Evolutionary conservation across 129 eudicot genomes (phyloP), one percentile per base, ranked within the genome.

Genomic region (Tanacetum coccineum): DNA sequence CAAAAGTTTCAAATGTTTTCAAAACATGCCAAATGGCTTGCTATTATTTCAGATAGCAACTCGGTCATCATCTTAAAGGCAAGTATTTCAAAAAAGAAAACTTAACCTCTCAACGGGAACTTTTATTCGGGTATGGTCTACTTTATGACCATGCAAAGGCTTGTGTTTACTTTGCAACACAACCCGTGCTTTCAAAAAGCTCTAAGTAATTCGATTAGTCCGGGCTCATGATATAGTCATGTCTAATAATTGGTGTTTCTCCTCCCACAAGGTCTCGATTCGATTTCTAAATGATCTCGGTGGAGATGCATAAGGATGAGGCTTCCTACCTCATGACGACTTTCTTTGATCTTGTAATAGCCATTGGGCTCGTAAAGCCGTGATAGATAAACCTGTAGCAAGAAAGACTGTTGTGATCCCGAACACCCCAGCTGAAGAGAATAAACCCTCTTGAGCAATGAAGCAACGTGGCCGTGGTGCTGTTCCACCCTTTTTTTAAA

Each of bases 341-440:
- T 26, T 66, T 71, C 50, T 80, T 67, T 77, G 82, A 4, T 84
- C 84, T 59, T 70, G 82, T 48, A 79, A 22, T 9, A 70, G 46
- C 72, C 80, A 61, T 44, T 92, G 91, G 1, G 88, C 84, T 2
- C 91, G 80, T 47, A 92, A 59, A 1, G 89, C 95, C 3, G 95
- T 86, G 13, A 85, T 72, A 47, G 91, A 86, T 46, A 92, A 64
- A 6, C 96, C 95, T 0, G 87, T 79, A 42, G 98, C 95, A 7
- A 88, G 82, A 44, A 85, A 82, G 12, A 86, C 95, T 2, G 98
- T 82, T n/a, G 77, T 51, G 2, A 92, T 76, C 2, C 91, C 90
- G 12, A 88, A 76, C 9, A 92, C 91, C n/a, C 98, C 98, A 4
- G 95, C 96, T 0, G 96, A 75, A n/a, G 87, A 64, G 81, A 88